Base-by-base conservation (phyloP, 192 early-diverging fungal genomes). In the Podila clonocystis region DNA sequence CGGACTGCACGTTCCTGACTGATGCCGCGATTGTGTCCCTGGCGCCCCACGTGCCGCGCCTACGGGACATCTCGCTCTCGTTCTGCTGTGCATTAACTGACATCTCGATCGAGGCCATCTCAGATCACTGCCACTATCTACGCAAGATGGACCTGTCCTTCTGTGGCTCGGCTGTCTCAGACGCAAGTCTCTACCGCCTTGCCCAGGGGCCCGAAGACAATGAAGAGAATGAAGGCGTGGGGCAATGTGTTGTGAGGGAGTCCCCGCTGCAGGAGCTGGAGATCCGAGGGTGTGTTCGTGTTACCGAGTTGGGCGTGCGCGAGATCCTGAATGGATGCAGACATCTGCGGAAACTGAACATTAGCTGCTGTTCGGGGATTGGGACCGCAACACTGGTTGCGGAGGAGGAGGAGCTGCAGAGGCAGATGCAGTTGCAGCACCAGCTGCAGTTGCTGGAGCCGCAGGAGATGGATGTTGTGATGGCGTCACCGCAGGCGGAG, bases 81-180 rank as follows among this genome's bases (percentile, higher is more conserved):
- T 95, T 95, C 71, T 95, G 94, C 69, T 95, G 93, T 79, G 88
- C 93, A 0, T 64, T 95, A 17, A 93, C 92, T 1, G 93, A 94
- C 64, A 58, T 70, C 17, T 86, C 86, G 4, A 72, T 88, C 22
- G 75, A 75, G 7, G 65, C 76, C 1, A 24, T 94, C 11, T 45
- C 72, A 0, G 67, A 63, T 17, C 75, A 72, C 4, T 89, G 91
- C 49, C 55, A 62, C 13, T 45, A 78, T 9, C 68, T 94, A 3
- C 72, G 84, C 13, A 75, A 87, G 28, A 70, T 94, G 62, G 94
- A 95, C 68, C 58, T 89, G 1, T 88, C 86, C 9, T 95, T 90
- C 63, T 95, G 94, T 73, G 93, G 94, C 5, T 82, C 83, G 9
- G 93, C 93, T 5, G 89, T 94, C 2, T 93, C 92, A 4, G 94